Percentiles rank a stretch among this genome's conserved stretches.
These are phyloP conservation scores for Chara braunii DNA, from an alignment of 139 green algal genomes.

Conservation along the genomic window DNA sequence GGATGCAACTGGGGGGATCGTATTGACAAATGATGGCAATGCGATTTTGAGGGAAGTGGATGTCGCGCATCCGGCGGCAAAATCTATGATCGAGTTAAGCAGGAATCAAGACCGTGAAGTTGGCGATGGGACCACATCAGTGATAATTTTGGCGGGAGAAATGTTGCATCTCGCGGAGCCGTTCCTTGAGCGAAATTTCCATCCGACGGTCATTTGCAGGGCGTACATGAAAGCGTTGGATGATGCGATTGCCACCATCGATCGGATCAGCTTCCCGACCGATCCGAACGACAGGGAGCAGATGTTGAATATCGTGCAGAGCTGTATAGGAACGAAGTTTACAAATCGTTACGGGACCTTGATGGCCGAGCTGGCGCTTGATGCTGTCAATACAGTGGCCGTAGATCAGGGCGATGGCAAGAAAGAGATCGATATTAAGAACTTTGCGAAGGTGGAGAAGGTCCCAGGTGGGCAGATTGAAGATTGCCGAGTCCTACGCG, in stretches of 20 bases:
- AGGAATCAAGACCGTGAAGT: conserved; percentile 96
- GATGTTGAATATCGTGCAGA: conserved; percentile 93
- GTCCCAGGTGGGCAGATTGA: conserved; percentile 60
- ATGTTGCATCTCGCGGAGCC: conserved; percentile 88
- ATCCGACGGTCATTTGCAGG: conserved; percentile 88
- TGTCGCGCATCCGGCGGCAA: conserved; percentile 91
- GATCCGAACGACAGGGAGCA: conserved; percentile 72
- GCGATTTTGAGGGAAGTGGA: conserved; percentile 97
- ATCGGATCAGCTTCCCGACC: conserved; percentile 79
- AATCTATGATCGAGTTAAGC: conserved; percentile 97
- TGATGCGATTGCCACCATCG: conserved; percentile 73
- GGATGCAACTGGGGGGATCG: conserved; percentile 89
- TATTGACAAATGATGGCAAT: conserved; percentile 98
- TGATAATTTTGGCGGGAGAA: conserved; percentile 96
- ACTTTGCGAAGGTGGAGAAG: conserved; percentile 98
- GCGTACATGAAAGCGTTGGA: conserved; percentile 79
- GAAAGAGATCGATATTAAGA: conserved; percentile 94
- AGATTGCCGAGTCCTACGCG: conserved; percentile 70
- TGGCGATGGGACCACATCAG: conserved; percentile 95
- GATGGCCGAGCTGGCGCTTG: conserved; percentile 88
- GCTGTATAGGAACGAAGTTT: conserved; percentile 97
- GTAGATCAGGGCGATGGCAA: conserved; percentile 55
- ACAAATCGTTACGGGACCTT: conserved; percentile 83
- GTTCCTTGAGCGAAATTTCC: conserved; percentile 83
- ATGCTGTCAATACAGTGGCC: conserved; percentile 78